phyloP scores from a whole-genome alignment of 306 rosid genomes.

The Senna tora region DNA sequence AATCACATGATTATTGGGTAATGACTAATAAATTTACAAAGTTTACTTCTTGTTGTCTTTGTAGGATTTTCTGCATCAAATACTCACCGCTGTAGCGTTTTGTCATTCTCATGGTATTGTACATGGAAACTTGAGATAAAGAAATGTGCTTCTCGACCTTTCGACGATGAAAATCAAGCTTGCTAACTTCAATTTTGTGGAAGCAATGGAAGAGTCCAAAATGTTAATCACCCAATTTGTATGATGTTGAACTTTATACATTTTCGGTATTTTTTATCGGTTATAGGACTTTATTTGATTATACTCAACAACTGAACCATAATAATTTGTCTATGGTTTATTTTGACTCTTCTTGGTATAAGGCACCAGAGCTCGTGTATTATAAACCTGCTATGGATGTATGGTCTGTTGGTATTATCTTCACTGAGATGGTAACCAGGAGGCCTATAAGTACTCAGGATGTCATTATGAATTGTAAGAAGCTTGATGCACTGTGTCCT shows the following conservation, averaged over 20 bases:
- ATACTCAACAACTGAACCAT: no score
- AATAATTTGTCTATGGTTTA: no score
- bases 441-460: constrained; percentile 3
- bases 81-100: constrained; percentile 27
- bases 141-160: constrained; percentile 21
- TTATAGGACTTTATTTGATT: no score
- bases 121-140: constrained; percentile 36
- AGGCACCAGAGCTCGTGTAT: constrained; percentile 38
- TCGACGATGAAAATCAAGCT: constrained; percentile 14
- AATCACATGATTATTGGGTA: background rate
- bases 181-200: constrained; percentile 32
- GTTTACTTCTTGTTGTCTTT: background rate
- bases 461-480: no score
- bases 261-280: background rate
- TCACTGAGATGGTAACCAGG: constrained; percentile 37
- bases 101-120: constrained; percentile 28
- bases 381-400: constrained; percentile 32
- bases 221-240: background rate
- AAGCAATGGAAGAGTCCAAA: constrained; percentile 13
- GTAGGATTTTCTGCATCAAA: constrained; percentile 31
- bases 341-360: constrained; percentile 2
- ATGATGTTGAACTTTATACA: background rate
- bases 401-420: constrained; percentile 43
- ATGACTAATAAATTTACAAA: background rate
- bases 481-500: background rate